Conservation (phyloP, 1,284 basidiomycete species). For the Wolfiporia cocos region DNA sequence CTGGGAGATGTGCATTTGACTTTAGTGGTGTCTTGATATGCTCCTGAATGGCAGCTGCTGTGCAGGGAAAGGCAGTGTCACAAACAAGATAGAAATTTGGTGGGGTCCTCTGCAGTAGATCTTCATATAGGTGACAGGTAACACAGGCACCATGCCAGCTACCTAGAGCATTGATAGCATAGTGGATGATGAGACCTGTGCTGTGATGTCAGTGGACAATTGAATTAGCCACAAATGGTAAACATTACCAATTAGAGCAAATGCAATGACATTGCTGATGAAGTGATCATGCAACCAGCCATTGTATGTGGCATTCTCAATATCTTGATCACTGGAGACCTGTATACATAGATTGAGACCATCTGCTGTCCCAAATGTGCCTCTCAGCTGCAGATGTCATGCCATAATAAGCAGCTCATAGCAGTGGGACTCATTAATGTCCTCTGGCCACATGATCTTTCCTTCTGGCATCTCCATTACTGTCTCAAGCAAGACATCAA, state of each 20-base stretch:
- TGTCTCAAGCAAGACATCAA: conserved; percentile 26
- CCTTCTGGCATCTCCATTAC: conserved; percentile 30
- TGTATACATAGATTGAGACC: conserved; percentile 22
- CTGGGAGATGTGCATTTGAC: conserved; percentile 23
- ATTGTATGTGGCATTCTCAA: conserved; percentile 45
- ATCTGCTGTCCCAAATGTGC: conserved; percentile 33
- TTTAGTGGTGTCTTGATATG: conserved; percentile 37
- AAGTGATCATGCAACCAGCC: conserved; percentile 40
- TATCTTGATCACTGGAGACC: conserved; percentile 26
- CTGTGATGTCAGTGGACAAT: no score
- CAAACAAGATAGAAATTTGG: conserved; percentile 35
- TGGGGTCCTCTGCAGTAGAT: conserved; percentile 27
- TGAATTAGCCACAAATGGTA: no score
- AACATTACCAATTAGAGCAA: conserved; percentile 26
- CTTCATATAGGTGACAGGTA: conserved; percentile 32
- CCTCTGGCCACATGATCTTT: conserved; percentile 27
- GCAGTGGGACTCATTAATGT: conserved; percentile 17
- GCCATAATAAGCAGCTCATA: neutral
- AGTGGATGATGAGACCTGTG: conserved; percentile 27
- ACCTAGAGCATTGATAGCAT: conserved; percentile 34
- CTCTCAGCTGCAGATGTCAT: conserved; percentile 31
- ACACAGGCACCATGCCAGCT: conserved; percentile 44
- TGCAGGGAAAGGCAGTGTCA: conserved; percentile 39
- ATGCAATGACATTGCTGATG: conserved; percentile 24
- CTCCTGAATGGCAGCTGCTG: conserved; percentile 22